Base-by-base conservation (phyloP, 805 yeast species). In the Candida namnaoensis region DNA sequence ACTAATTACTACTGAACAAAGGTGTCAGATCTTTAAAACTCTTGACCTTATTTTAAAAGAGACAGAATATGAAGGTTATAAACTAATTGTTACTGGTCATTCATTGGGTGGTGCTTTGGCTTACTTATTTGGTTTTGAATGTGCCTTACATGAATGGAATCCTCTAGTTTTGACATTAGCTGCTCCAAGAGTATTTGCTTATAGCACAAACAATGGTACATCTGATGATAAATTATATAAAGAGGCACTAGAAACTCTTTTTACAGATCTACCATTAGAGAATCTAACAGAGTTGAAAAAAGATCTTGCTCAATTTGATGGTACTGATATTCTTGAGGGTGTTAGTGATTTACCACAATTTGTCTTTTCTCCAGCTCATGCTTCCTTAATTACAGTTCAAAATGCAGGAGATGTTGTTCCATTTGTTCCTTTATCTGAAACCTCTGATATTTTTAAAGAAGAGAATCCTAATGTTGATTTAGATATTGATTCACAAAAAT, bases 51-150 rank as follows among this genome's bases (percentile, higher is more conserved):
- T 72, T 15, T 50, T 58, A 26, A 41, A 53, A 3, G 7, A 7
- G 9, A 9, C 7, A 27, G 46, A 60, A n/a, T 54, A 71, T 49
- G 76, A 78, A 0, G 66, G 65, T 33, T 78, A 76, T 54, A 54
- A 62, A 15, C 43, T 80, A 5, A 66, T 73, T 3, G 65, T 79
- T 1, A 62, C 77, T 1, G 90, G 91, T 0, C 91, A 83, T 60
- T 83, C 90, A 0, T 58, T 82, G 35, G 87, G 87, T 1, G 91
- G 78, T 2, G 87, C 88, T 0, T 51, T 81, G 34, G 79, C 88
- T 4, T 57, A 68, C 5, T 60, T 82, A 32, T 66, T 74, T 11
- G 88, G 81, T 0, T 66, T 76, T 27, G 88, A 82, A 51, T 62
- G 78, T 34, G 63, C 70, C 43, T 47, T 75, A 13, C 46, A 72